Evolutionary conservation across 2,329 filamentous ascomycete species (phyloP).

Genomic region (Fragosphaeria purpurea): DNA sequence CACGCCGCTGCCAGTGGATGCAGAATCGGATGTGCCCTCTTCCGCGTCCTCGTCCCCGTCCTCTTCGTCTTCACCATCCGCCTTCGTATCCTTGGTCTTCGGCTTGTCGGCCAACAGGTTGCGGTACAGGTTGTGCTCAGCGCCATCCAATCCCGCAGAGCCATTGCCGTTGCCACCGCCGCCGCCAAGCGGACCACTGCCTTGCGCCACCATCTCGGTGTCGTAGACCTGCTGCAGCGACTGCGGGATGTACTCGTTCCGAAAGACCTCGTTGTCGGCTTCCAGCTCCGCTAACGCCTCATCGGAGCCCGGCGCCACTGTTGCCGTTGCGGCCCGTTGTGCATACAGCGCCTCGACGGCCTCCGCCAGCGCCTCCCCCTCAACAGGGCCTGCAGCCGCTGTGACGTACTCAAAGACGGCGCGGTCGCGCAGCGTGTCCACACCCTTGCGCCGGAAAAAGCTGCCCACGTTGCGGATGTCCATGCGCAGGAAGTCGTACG

Average conservation of each 20-base stretch:
- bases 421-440: conserved; percentile 70
- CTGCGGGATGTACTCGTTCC: conserved; percentile 93
- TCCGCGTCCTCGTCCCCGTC: not conserved
- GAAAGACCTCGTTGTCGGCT: conserved; percentile 84
- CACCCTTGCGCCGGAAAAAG: conserved; percentile 80
- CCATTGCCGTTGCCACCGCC: conserved; percentile 64
- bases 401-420: conserved; percentile 80
- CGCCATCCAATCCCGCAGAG: conserved; percentile 52
- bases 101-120: conserved; percentile 66
- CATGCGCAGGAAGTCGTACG: conserved; percentile 90
- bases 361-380: conserved; percentile 44
- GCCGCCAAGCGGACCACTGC: conserved; percentile 21
- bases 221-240: conserved; percentile 95
- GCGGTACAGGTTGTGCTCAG: conserved; percentile 49
- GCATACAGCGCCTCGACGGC: conserved; percentile 59
- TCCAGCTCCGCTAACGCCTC: conserved; percentile 46
- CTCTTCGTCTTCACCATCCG: conserved; percentile 17
- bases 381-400: conserved; percentile 45
- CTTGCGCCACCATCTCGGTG: conserved; percentile 63
- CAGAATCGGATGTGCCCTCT: conserved; percentile 20
- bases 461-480: conserved; percentile 95
- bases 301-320: conserved; percentile 21
- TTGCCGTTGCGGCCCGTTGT: conserved; percentile 29
- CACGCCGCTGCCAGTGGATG: conserved; percentile 39
- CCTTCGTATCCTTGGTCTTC: conserved; percentile 25